Base-by-base conservation (phyloP, 495 filamentous ascomycete genomes). In the Xylaria castorea region DNA sequence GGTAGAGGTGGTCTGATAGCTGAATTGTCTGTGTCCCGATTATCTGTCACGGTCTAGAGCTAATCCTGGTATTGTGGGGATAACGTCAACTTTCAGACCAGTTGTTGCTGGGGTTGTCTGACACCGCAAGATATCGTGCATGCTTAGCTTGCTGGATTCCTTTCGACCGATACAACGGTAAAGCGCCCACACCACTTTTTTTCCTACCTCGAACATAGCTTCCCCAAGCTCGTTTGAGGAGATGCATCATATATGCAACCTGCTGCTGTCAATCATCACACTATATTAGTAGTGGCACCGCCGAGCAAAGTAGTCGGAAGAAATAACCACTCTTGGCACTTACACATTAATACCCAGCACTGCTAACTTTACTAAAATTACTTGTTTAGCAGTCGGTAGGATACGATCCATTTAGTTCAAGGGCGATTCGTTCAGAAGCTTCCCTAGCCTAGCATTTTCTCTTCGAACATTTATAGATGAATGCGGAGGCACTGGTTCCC, bases 51-150 rank as follows among this genome's bases (percentile, higher is more conserved):
- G 42, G 25, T 32, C 44, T 50, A 9, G 63, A n/a, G 63, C 63
- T 51, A 48, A 7, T 4, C n/a, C 42, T 11, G 22, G 44, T 46
- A 25, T 16, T 53, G 64, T 67, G 64, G 64, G 46, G 64, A 16
- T 40, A 38, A 30, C 30, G 32, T 53, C 30, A 66, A 38, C 64
- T 53, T 67, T 48, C 22, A 44, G 64, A 67, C 64, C 30, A 67
- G 32, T 51, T 14, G 32, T 22, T 14, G 38, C 18, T 67, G 30
- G 46, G 64, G 30, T 27, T 18, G 27, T 51, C 46, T 40, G 46
- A 67, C 64, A n/a, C 64, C 27, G 12, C 46, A 20, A 51, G 18
- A 53, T 22, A 5, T 50, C 16, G 16, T 46, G 63, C 40, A 50
- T 36, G 58, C 18, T 7, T 61, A 22, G 58, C 58, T 61, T 14